Evolutionary conservation across 148 eudicot species (phyloP), one percentile per base, ranked within the genome.

Genomic region (Bassia scoparia): DNA sequence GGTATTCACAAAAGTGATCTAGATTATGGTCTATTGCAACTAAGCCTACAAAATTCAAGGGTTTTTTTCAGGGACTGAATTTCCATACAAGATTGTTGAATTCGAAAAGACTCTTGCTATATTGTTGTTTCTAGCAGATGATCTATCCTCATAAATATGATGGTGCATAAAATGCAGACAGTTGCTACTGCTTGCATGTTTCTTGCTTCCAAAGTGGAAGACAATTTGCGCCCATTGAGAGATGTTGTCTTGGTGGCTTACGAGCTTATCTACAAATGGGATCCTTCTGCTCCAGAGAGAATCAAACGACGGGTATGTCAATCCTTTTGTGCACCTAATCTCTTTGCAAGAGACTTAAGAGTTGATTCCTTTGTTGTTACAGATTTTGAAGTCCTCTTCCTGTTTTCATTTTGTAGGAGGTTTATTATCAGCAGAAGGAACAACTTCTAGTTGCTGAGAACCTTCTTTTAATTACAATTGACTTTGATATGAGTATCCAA

Each of bases 151-250:
- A 65, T 23, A 46, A 44, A 35, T 23, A 27, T 18, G 27, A 37
- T 67, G 65, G 34, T 43, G 43, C 65, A 66, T 24, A 18, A 78
- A 68, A 69, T 87, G 87, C 86, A 91, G 94, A 82, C 83, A 30
- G 71, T 89, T 61, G 89, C 94, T 68, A 82, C 88, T 72, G 85
- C 74, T 12, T 78, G 91, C 79, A 81, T 91, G 89, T 91, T 91
- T 79, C 87, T 89, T 69, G 86, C 91, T 75, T 70, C 91, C 86
- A 91, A 91, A 86, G 83, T 80, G 49, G 90, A 86, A 80, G 93
- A 91, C 59, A 86, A 84, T 69, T 81, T 85, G 15, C 86, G 82
- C 31, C 79, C 83, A 76, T 63, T 91, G 67, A 78, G 77, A 69
- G 90, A 89, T 79, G 72, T 91, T 74, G 73, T 78, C 63, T 72